phyloP scores from a whole-genome alignment of 192 early-diverging fungal genomes.

The Coemansia furcata region DNA sequence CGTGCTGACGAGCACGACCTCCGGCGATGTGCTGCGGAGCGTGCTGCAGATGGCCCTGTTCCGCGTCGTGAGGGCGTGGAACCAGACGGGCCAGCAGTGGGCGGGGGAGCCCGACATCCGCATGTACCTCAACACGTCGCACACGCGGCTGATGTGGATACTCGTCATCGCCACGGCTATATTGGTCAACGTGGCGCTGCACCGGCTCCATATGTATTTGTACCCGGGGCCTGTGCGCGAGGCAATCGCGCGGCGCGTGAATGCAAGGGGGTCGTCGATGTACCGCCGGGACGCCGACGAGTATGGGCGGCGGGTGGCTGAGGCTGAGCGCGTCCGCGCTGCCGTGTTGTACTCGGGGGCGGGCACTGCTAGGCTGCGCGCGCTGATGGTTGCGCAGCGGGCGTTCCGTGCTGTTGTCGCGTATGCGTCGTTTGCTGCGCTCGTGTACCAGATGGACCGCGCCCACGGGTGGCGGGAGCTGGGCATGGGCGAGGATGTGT shows the following conservation, averaged over 20 bases:
- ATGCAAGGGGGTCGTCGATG: not conserved
- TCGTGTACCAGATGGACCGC: slow-evolving; percentile 46
- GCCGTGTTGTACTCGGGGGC: slow-evolving; percentile 4
- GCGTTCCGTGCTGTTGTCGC: slow-evolving; percentile 19
- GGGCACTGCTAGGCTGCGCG: not conserved
- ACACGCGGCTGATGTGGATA: slow-evolving; percentile 28
- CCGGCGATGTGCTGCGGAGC: not conserved
- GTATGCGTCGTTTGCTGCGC: slow-evolving; percentile 18
- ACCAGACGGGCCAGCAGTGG: slow-evolving; percentile 50
- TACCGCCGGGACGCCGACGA: slow-evolving; percentile 2
- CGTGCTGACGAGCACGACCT: slow-evolving; percentile 7
- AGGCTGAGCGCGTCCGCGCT: not conserved
- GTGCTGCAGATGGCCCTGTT: slow-evolving; percentile 41
- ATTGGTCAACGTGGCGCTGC: slow-evolving; percentile 7
- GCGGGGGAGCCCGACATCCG: slow-evolving; percentile 40
- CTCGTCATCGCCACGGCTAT: slow-evolving; percentile 11
- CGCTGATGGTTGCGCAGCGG: slow-evolving; percentile 4
- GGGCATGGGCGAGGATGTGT: slow-evolving; percentile 8
- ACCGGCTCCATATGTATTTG: slow-evolving; percentile 17
- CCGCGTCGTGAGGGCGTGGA: slow-evolving; percentile 44
- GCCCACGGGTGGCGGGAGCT: slow-evolving; percentile 23
- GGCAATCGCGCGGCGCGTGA: not conserved
- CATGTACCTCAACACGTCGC: slow-evolving; percentile 18
- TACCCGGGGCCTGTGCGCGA: not conserved
- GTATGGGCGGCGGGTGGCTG: not conserved